These are phyloP conservation scores for Claviceps fusiformis DNA, from an alignment of 2,329 filamentous ascomycete species.

Conservation along the genomic window DNA sequence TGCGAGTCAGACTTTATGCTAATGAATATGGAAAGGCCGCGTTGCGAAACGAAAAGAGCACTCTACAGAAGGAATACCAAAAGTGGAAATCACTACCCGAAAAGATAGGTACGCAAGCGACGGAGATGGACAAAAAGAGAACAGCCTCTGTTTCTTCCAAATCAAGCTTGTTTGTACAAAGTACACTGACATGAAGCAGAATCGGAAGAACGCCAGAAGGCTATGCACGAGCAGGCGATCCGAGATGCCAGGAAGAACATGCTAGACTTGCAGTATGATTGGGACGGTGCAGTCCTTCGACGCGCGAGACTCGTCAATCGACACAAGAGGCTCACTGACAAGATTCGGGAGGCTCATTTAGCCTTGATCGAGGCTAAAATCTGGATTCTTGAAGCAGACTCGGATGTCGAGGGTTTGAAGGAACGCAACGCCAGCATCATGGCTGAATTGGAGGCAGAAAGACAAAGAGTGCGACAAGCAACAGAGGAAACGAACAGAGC, in stretches of 20 bases:
- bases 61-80: slow-evolving; percentile 51
- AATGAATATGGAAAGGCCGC: slow-evolving; percentile 23
- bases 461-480: slow-evolving; percentile 21
- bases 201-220: slow-evolving; percentile 21
- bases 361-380: slow-evolving; percentile 57
- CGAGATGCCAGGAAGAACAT: slow-evolving; percentile 25
- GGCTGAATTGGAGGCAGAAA: slow-evolving; percentile 33
- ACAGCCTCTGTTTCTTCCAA: background rate
- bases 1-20: slow-evolving; percentile 6
- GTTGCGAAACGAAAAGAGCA: slow-evolving; percentile 49
- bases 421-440: slow-evolving; percentile 49
- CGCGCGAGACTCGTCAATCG: slow-evolving; percentile 40
- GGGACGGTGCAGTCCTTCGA: slow-evolving; percentile 40
- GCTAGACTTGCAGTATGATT: slow-evolving; percentile 34
- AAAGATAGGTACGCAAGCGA: slow-evolving; percentile 48
- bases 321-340: slow-evolving; percentile 46
- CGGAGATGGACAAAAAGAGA: background rate
- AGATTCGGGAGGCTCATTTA: slow-evolving; percentile 47
- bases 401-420: slow-evolving; percentile 60
- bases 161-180: background rate
- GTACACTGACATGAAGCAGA: slow-evolving; percentile 16
- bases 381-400: slow-evolving; percentile 64
- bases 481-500: slow-evolving; percentile 24
- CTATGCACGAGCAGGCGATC: slow-evolving; percentile 18
- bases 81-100: slow-evolving; percentile 54